phyloP scores from a whole-genome alignment of 2,329 filamentous ascomycete species.

The Alternaria consortialis region DNA sequence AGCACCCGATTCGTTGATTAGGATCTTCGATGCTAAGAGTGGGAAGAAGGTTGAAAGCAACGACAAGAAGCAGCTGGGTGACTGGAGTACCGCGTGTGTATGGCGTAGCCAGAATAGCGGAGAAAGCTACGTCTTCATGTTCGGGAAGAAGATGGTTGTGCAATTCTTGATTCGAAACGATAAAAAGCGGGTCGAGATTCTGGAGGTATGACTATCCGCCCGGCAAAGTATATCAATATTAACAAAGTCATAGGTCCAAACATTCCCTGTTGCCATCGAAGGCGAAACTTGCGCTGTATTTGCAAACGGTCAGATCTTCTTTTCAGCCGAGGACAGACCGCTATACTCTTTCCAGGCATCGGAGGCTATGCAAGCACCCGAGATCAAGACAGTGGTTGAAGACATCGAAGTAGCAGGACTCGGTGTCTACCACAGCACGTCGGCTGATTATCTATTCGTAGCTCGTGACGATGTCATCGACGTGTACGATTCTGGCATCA shows the following conservation, averaged over 20 bases:
- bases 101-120: slow-evolving; percentile 40
- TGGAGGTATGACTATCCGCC: slow-evolving; percentile 24
- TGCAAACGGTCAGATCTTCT: slow-evolving; percentile 32
- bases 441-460: slow-evolving; percentile 35
- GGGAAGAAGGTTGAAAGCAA: slow-evolving; percentile 27
- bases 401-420: slow-evolving; percentile 35
- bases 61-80: slow-evolving; percentile 37
- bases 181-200: slow-evolving; percentile 27
- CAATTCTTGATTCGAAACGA: slow-evolving; percentile 33
- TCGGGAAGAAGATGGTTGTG: slow-evolving; percentile 43
- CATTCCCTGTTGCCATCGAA: slow-evolving; percentile 39
- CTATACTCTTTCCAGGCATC: slow-evolving; percentile 44
- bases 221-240: neutral
- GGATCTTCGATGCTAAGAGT: slow-evolving; percentile 34
- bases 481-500: slow-evolving; percentile 31
- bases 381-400: slow-evolving; percentile 24
- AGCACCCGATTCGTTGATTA: slow-evolving; percentile 39
- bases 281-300: slow-evolving; percentile 37
- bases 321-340: slow-evolving; percentile 37
- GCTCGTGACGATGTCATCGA: slow-evolving; percentile 36
- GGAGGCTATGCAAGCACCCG: slow-evolving; percentile 29
- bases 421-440: slow-evolving; percentile 29
- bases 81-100: slow-evolving; percentile 42
- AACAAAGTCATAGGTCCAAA: slow-evolving; percentile 34
- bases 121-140: slow-evolving; percentile 40